Evolutionary conservation across 768 basidiomycete species (phyloP).

Genomic region (Russula dissimulans): DNA sequence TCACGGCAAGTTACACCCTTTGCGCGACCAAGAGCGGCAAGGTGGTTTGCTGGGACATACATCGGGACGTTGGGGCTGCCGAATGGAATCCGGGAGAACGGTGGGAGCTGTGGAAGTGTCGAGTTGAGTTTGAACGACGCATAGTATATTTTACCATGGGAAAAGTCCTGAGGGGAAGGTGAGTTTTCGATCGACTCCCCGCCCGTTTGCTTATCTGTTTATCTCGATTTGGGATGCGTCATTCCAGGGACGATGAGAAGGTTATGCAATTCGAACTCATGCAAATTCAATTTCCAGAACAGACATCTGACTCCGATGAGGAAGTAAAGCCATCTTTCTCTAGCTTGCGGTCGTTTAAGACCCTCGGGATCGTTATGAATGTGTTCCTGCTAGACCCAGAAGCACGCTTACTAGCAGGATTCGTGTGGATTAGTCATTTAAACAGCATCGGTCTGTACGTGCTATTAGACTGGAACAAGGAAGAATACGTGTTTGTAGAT

Average conservation of each 20-base stretch:
- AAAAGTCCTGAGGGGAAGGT: slow-evolving; percentile 13
- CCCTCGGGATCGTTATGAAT: slow-evolving; percentile 64
- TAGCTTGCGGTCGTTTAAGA: slow-evolving; percentile 53
- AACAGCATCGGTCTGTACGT: slow-evolving; percentile 55
- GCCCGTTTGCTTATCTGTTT: background rate
- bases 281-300: slow-evolving; percentile 50
- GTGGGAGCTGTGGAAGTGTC: slow-evolving; percentile 73
- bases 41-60: slow-evolving; percentile 71
- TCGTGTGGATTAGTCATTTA: slow-evolving; percentile 50
- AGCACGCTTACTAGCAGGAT: slow-evolving; percentile 53
- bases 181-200: slow-evolving; percentile 1
- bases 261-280: slow-evolving; percentile 67
- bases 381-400: slow-evolving; percentile 64
- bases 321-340: slow-evolving; percentile 39
- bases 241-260: slow-evolving; percentile 36
- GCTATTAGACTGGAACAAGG: slow-evolving; percentile 54
- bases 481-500: slow-evolving; percentile 63
- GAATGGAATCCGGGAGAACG: slow-evolving; percentile 54
- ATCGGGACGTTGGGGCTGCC: slow-evolving; percentile 47
- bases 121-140: slow-evolving; percentile 63
- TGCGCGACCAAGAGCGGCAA: slow-evolving; percentile 69
- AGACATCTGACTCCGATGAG: background rate
- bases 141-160: slow-evolving; percentile 73
- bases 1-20: slow-evolving; percentile 64
- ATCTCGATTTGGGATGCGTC: background rate